Conservation (phyloP, 106 monocot genomes). For the Allium cepa region DNA sequence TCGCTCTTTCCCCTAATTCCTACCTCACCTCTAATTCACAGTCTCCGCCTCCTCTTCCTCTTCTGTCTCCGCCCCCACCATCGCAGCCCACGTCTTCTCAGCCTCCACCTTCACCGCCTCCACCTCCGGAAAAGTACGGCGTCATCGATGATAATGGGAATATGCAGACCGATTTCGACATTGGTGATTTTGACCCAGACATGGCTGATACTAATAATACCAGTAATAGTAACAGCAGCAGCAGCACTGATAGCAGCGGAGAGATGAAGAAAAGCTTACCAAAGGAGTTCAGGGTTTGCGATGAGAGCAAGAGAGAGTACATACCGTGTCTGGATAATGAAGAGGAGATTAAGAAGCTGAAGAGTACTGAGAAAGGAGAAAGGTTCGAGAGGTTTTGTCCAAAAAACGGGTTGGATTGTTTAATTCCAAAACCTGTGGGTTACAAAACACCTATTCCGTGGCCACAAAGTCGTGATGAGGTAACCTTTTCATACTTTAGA, state of each 20-base stretch:
- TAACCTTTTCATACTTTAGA: not conserved
- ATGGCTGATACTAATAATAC: slow-evolving; percentile 14
- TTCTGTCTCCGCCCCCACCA: not conserved
- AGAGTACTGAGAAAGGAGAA: slow-evolving; percentile 67
- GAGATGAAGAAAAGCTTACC: slow-evolving; percentile 16
- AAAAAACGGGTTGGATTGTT: slow-evolving; percentile 33
- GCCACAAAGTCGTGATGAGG: slow-evolving; percentile 89
- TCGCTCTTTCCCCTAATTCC: slow-evolving; percentile 32
- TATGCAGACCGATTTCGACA: slow-evolving; percentile 55
- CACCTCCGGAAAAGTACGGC: slow-evolving; percentile 45
- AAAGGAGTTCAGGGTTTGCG: slow-evolving; percentile 48
- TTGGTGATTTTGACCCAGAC: slow-evolving; percentile 35
- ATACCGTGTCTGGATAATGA: slow-evolving; percentile 90
- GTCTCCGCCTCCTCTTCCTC: not conserved
- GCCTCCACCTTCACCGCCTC: slow-evolving; percentile 12
- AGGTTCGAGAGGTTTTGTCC: slow-evolving; percentile 82
- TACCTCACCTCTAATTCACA: slow-evolving; percentile 14
- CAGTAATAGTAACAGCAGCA: slow-evolving; percentile 13
- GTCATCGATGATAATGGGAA: slow-evolving; percentile 67
- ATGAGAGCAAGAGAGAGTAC: slow-evolving; percentile 58
- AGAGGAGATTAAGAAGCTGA: slow-evolving; percentile 54
- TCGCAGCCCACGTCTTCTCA: slow-evolving; percentile 2
- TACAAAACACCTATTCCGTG: slow-evolving; percentile 81
- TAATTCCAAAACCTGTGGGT: slow-evolving; percentile 60
- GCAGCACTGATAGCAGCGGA: not conserved